Conservation (phyloP, 371 early-diverging fungal species). For the Choanephora cucurbitarum region DNA sequence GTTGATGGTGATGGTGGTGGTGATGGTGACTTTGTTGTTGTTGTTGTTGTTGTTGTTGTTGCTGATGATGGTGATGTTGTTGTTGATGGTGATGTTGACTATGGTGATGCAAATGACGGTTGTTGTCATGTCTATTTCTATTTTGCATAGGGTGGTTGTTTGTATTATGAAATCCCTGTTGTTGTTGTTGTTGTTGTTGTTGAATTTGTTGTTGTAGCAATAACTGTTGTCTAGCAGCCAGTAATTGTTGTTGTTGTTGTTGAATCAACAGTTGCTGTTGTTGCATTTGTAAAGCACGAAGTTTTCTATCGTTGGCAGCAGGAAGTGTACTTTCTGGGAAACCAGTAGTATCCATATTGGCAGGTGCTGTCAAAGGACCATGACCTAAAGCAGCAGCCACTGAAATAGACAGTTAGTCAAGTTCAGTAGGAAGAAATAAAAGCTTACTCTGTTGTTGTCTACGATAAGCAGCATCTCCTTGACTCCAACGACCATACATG, state of each 20-base stretch:
- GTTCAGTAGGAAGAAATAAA: neutral
- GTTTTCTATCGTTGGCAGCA: slow-evolving; percentile 46
- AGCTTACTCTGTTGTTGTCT: slow-evolving; percentile 26
- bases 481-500: slow-evolving; percentile 29
- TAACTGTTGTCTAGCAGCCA: slow-evolving; percentile 52
- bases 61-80: neutral
- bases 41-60: slow-evolving; percentile 42
- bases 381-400: slow-evolving; percentile 30
- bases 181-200: slow-evolving; percentile 28
- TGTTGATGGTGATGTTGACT: neutral
- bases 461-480: slow-evolving; percentile 30
- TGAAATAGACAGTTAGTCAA: slow-evolving; percentile 12
- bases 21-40: slow-evolving; percentile 28
- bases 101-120: neutral
- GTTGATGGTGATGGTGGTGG: slow-evolving; percentile 11
- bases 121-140: slow-evolving; percentile 1
- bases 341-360: slow-evolving; percentile 28
- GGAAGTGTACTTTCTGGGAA: slow-evolving; percentile 26
- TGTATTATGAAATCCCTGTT: slow-evolving; percentile 6
- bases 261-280: slow-evolving; percentile 56
- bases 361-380: slow-evolving; percentile 37
- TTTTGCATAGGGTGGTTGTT: slow-evolving; percentile 1
- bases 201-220: slow-evolving; percentile 42
- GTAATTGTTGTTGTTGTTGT: slow-evolving; percentile 57
- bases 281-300: slow-evolving; percentile 57